Conservation (phyloP, 2,329 filamentous ascomycete species). For the Trichoderma atroviride region DNA sequence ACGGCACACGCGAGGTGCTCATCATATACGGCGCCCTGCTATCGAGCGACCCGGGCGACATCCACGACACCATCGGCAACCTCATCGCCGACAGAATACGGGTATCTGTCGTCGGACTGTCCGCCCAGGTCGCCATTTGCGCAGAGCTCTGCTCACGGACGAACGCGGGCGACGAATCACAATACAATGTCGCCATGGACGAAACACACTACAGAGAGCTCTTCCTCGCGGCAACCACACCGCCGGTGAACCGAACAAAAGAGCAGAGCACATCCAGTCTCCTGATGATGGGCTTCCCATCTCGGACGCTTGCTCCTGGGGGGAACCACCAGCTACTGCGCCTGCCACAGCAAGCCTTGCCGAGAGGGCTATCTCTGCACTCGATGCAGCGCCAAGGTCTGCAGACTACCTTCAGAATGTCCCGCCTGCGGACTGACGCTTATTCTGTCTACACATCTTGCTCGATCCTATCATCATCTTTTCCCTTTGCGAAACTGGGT, state of each 20-base stretch:
- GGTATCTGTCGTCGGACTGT: constrained; percentile 85
- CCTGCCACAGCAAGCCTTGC: constrained; percentile 82
- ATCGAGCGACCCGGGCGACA: constrained; percentile 91
- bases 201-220: constrained; percentile 78
- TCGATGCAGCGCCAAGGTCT: constrained; percentile 85
- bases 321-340: constrained; percentile 74
- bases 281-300: constrained; percentile 98
- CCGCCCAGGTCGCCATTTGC: constrained; percentile 91
- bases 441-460: constrained; percentile 90
- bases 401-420: constrained; percentile 85
- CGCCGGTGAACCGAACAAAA: constrained; percentile 74
- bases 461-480: constrained; percentile 89
- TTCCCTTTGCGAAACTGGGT: constrained; percentile 90
- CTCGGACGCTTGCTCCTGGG: constrained; percentile 71
- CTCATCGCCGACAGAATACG: constrained; percentile 83
- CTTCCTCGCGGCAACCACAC: constrained; percentile 85
- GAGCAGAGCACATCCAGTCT: constrained; percentile 65
- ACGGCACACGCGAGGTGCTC: constrained; percentile 90
- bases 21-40: constrained; percentile 89
- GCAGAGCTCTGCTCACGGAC: constrained; percentile 85
- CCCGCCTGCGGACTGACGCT: constrained; percentile 89
- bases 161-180: constrained; percentile 74
- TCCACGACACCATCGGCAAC: constrained; percentile 81
- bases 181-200: constrained; percentile 84
- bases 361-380: constrained; percentile 90